Conservation (phyloP, 257 asterid species). For the Schizonepeta tenuifolia region DNA sequence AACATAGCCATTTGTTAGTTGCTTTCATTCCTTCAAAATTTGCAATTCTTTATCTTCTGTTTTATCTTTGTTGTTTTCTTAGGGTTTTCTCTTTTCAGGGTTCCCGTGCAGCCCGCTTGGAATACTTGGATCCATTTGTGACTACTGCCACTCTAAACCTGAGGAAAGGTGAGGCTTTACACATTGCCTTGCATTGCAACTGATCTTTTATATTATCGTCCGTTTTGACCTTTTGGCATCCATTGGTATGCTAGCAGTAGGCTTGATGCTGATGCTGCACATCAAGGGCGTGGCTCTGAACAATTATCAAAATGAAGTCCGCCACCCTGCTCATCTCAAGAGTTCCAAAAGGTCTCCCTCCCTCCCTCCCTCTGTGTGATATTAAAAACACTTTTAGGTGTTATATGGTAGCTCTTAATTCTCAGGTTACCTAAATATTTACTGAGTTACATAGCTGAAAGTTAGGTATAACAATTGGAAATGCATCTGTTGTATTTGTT, state of each 20-base stretch:
- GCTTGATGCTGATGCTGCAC: conserved; percentile 15
- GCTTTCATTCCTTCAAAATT: neutral
- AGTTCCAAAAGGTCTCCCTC: neutral
- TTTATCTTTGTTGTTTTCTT: neutral
- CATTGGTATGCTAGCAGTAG: conserved; percentile 6
- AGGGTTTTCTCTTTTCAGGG: conserved; percentile 20
- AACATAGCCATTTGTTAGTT: neutral
- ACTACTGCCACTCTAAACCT: conserved; percentile 2
- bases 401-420: too few species aligned
- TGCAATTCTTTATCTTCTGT: neutral
- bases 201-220: conserved; percentile 8
- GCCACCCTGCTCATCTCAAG: neutral
- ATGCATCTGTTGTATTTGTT: too few species aligned
- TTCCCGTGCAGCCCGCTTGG: conserved; percentile 19
- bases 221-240: conserved; percentile 15
- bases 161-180: conserved; percentile 32
- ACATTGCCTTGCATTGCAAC: neutral
- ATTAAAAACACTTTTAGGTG: neutral
- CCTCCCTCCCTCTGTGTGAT: conserved; percentile 6
- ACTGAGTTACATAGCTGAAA: too few species aligned
- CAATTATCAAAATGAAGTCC: neutral
- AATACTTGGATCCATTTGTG: conserved; percentile 13
- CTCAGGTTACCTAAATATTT: too few species aligned
- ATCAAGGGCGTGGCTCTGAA: conserved; percentile 12
- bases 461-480: too few species aligned